Base-by-base conservation (phyloP, 2,329 filamentous ascomycete genomes). In the Arthrobotrys iridis region DNA sequence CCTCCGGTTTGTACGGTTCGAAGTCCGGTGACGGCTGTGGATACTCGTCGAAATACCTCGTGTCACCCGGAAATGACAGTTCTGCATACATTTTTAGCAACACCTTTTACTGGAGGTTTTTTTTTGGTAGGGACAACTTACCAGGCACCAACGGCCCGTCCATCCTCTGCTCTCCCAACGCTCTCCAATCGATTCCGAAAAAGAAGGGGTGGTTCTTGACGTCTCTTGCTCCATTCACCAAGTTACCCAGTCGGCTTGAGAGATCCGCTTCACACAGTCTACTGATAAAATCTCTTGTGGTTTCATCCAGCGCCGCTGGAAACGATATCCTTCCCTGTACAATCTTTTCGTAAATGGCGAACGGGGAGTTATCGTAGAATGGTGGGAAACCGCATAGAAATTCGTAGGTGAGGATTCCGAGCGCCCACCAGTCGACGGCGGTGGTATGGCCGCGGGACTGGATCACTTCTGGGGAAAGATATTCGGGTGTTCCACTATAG, bases 281-380 rank as follows among this genome's bases (percentile, higher is more conserved):
- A 43, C 87, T 87, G 81, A 94, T 92, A 76, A 95, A 87, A 81
- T 92, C 89, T 80, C 91, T 88, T 3, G 91, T 91, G 63, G 89
- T 87, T 37, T 68, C 68, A 1, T 87, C 87, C n/a, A 89, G 85
- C 63, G 84, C 83, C 10, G 87, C 85, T 1, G 92, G 91, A 82
- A 93, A 94, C 68, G 88, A 85, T 76, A 94, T 87, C 33, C 90
- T 89, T 79, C 91, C 91, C 81, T 92, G 90, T 28, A 94, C 89
- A 79, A 94, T 94, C 82, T 90, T 88, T 81, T 93, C 92, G 83
- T 94, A 94, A 71, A 94, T 94, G 81, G 93, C 92, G 78, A 94
- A 91, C 0, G 91, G 91, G 78, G 93, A 94, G 77, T 92, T 89
- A 80, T 93, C 90, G 91, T 91, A 95, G 81, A 94, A 95, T 0